These are phyloP conservation scores for Pistacia atlantica DNA, from an alignment of 345 rosid genomes.

Conservation along the genomic window DNA sequence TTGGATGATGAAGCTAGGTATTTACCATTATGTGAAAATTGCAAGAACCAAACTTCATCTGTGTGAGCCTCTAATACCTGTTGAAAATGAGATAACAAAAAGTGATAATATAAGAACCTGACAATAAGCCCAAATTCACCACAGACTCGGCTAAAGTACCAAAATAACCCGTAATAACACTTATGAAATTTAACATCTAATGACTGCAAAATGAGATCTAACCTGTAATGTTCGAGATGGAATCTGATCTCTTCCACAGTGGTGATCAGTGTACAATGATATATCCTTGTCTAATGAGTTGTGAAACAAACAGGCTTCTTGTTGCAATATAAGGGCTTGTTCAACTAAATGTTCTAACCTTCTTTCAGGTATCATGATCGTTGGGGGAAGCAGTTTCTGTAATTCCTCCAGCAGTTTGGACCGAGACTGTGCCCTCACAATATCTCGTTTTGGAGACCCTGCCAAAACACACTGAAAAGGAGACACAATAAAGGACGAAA, in stretches of 20 bases:
- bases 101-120: background rate
- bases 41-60: slow-evolving; percentile 71
- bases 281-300: slow-evolving; percentile 52
- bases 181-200: slow-evolving; percentile 6
- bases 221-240: slow-evolving; percentile 72
- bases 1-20: slow-evolving; percentile 66
- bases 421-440: slow-evolving; percentile 41
- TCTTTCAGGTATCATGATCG: slow-evolving; percentile 56
- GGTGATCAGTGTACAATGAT: slow-evolving; percentile 68
- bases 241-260: slow-evolving; percentile 59
- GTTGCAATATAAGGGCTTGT: slow-evolving; percentile 62
- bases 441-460: slow-evolving; percentile 32
- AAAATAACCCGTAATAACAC: slow-evolving; percentile 2
- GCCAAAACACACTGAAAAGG: slow-evolving; percentile 27
- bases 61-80: slow-evolving; percentile 61
- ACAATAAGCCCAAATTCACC: background rate
- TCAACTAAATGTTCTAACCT: slow-evolving; percentile 71
- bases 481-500: slow-evolving; percentile 45
- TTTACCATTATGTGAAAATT: slow-evolving; percentile 70
- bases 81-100: slow-evolving; percentile 13
- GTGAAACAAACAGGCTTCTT: slow-evolving; percentile 60
- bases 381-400: slow-evolving; percentile 56
- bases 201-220: slow-evolving; percentile 20
- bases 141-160: background rate
- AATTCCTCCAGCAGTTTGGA: slow-evolving; percentile 54